Conservation (phyloP, 2,329 filamentous ascomycete species). For the Ophiostoma piceae region DNA sequence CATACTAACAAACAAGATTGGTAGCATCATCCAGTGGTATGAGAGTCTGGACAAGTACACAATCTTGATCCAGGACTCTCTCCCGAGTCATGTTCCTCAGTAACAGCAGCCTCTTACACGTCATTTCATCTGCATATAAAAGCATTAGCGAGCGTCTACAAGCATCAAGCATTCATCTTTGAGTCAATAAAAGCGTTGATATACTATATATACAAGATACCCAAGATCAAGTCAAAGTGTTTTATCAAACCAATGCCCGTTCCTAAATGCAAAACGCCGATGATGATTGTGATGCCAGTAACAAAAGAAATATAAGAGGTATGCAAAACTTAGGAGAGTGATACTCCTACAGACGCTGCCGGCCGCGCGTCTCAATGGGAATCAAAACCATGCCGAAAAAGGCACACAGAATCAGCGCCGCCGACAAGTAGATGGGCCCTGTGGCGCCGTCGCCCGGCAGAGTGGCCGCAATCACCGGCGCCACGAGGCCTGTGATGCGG, state of each 20-base stretch:
- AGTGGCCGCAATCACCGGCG: slow-evolving; percentile 62
- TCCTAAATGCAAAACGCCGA: neutral
- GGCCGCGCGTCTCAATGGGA: slow-evolving; percentile 58
- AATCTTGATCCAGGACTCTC: slow-evolving; percentile 26
- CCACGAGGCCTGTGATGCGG: slow-evolving; percentile 60
- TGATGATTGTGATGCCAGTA: neutral
- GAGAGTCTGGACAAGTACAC: slow-evolving; percentile 36
- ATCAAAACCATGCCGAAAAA: slow-evolving; percentile 57
- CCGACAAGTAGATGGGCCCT: slow-evolving; percentile 54
- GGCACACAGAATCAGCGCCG: slow-evolving; percentile 51
- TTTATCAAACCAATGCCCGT: neutral
- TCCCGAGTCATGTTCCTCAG: slow-evolving; percentile 14
- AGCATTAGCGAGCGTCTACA: neutral
- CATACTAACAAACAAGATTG: slow-evolving; percentile 29
- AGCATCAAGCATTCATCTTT: neutral
- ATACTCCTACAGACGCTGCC: slow-evolving; percentile 47
- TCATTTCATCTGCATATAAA: neutral
- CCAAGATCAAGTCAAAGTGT: neutral
- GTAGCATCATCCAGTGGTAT: slow-evolving; percentile 34
- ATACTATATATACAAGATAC: neutral
- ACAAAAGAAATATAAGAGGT: neutral
- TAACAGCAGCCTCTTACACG: neutral
- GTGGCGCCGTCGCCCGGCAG: slow-evolving; percentile 54
- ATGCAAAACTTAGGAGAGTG: neutral
- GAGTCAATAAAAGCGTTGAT: neutral